Percentiles rank a stretch among this genome's conserved stretches.
These are phyloP conservation scores for Naegleria fowleri DNA, from an alignment of 208 protist genomes.

Conservation along the genomic window DNA sequence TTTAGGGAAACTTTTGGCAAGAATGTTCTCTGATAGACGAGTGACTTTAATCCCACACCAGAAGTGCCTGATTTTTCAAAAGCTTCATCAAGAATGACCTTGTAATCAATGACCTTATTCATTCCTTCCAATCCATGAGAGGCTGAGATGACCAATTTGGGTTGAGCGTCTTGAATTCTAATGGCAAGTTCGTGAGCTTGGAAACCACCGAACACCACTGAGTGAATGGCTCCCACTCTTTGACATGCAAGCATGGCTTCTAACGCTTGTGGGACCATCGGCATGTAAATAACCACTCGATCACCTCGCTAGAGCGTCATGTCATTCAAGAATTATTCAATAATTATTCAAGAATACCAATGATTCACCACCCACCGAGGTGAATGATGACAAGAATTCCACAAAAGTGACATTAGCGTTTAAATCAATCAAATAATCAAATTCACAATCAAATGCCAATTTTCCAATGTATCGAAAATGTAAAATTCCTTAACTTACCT, in stretches of 20 bases:
- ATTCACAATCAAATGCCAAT: no score
- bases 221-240: slow-evolving; percentile 76
- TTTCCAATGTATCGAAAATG: no score
- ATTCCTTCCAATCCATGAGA: slow-evolving; percentile 30
- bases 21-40: background rate
- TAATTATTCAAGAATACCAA: no score
- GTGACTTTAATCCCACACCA: background rate
- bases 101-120: slow-evolving; percentile 33
- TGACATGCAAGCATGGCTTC: slow-evolving; percentile 92
- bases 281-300: slow-evolving; percentile 54
- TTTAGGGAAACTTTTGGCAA: background rate
- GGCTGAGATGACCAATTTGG: slow-evolving; percentile 32
- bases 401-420: background rate
- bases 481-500: no score
- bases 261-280: slow-evolving; percentile 82
- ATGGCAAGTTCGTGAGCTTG: slow-evolving; percentile 34
- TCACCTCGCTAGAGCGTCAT: background rate
- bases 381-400: background rate
- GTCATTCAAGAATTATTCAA: background rate
- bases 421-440: background rate
- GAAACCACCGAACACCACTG: slow-evolving; percentile 45
- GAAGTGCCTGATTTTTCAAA: background rate
- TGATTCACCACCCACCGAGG: background rate
- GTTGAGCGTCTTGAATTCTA: slow-evolving; percentile 31
- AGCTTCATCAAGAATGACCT: slow-evolving; percentile 34